Evolutionary conservation across 345 rosid genomes (phyloP).

Genomic region (Cardamine resedifolia): DNA sequence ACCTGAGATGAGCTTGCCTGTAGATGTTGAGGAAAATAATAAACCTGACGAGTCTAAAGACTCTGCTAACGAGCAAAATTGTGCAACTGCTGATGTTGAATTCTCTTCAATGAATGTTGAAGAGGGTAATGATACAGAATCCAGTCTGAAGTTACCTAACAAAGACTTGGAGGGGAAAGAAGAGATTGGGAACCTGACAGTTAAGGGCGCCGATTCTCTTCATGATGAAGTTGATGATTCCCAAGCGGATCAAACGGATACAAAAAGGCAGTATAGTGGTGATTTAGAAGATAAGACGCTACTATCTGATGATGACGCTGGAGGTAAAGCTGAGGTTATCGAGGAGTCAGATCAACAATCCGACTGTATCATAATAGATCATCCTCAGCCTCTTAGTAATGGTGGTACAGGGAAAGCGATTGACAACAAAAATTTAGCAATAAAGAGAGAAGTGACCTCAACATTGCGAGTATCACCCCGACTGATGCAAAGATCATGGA

Average conservation of each 20-base stretch:
- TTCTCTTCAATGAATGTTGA: conserved; percentile 12
- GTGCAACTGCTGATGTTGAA: conserved; percentile 38
- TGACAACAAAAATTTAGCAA: conserved; percentile 1
- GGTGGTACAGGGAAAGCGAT: conserved; percentile 12
- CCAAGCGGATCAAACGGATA: neutral
- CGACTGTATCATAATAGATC: neutral
- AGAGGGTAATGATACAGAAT: conserved; percentile 1
- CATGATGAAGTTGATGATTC: conserved; percentile 18
- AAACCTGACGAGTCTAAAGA: conserved; percentile 22
- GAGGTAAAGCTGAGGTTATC: neutral
- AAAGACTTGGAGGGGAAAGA: conserved; percentile 13
- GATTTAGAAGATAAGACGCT: neutral
- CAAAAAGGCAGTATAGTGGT: conserved; percentile 15
- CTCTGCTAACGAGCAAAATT: conserved; percentile 15
- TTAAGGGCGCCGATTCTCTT: neutral
- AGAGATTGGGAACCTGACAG: conserved; percentile 1
- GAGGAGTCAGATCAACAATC: conserved; percentile 15
- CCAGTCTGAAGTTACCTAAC: conserved; percentile 1
- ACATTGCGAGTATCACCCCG: conserved; percentile 27
- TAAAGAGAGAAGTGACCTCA: conserved; percentile 16
- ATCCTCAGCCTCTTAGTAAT: conserved; percentile 1
- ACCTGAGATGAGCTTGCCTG: conserved; percentile 26
- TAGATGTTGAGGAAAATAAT: conserved; percentile 23
- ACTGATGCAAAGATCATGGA: conserved; percentile 22
- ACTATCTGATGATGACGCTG: neutral